Conservation (phyloP, 805 yeast genomes). For the Myxozyma sirexii region DNA sequence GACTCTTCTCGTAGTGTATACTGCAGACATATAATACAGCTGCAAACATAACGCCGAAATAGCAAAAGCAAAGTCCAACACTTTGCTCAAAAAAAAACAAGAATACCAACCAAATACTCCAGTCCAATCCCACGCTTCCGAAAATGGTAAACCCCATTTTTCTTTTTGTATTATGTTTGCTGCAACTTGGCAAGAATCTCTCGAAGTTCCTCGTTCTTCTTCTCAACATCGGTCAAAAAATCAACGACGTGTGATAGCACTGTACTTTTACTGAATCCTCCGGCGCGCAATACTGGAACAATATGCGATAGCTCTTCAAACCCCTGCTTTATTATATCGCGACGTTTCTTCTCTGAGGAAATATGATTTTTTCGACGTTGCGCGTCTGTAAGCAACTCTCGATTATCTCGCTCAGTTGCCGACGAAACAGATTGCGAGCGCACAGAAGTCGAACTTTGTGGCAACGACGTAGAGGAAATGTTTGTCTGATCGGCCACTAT, state of each 20-base stretch:
- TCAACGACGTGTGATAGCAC: conserved; percentile 29
- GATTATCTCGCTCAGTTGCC: conserved; percentile 5
- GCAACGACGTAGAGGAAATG: neutral
- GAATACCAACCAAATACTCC: too few species aligned
- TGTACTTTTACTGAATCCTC: conserved; percentile 33
- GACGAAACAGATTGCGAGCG: conserved; percentile 1
- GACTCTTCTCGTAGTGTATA: too few species aligned
- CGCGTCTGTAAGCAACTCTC: conserved; percentile 42
- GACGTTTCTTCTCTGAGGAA: conserved; percentile 46
- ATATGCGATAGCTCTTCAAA: conserved; percentile 44
- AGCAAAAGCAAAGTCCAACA: too few species aligned
- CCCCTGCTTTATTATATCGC: conserved; percentile 45
- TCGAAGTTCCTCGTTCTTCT: conserved; percentile 23
- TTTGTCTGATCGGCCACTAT: neutral
- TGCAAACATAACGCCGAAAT: too few species aligned
- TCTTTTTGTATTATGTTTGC: neutral
- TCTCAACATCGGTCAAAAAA: conserved; percentile 17
- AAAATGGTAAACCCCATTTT: neutral
- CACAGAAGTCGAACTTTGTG: neutral
- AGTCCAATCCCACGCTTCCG: too few species aligned
- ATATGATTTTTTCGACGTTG: conserved; percentile 47
- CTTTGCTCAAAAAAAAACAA: too few species aligned
- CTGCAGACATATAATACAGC: too few species aligned
- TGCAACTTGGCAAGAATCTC: conserved; percentile 1
- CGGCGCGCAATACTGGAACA: conserved; percentile 42